A percentile compares a stretch with the other conserved stretches of the same genome.
Evolutionary conservation across 257 asterid species (phyloP).

Genomic region (Solanum appendiculatum): DNA sequence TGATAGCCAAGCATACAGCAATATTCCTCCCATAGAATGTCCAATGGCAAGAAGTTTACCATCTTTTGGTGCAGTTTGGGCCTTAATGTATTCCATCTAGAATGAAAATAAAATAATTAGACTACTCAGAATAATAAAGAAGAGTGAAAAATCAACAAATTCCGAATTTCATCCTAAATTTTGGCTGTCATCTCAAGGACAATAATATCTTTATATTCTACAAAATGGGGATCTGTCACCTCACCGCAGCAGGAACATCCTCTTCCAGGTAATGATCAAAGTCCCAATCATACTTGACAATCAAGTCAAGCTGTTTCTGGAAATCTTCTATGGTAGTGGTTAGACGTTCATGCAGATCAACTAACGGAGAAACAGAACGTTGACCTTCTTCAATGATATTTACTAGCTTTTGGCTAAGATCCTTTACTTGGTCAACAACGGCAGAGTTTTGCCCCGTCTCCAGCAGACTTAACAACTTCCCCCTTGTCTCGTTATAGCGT

Average conservation of each 20-base stretch:
- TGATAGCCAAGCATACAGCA: slow-evolving; percentile 83
- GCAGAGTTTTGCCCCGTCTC: slow-evolving; percentile 65
- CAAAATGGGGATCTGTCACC: slow-evolving; percentile 62
- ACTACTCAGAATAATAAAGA: not conserved
- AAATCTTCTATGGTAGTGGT: slow-evolving; percentile 69
- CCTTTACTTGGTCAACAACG: slow-evolving; percentile 62
- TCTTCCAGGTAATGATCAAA: slow-evolving; percentile 94
- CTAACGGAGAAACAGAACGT: slow-evolving; percentile 73
- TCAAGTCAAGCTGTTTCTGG: slow-evolving; percentile 91
- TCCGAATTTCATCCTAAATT: not conserved
- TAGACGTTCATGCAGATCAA: slow-evolving; percentile 75
- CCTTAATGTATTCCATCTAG: slow-evolving; percentile 79
- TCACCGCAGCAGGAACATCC: slow-evolving; percentile 99
- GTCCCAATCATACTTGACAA: slow-evolving; percentile 92
- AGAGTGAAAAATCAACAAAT: not conserved
- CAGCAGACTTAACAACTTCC: slow-evolving; percentile 40
- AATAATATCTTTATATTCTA: slow-evolving; percentile 10
- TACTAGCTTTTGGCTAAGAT: slow-evolving; percentile 67
- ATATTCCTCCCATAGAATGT: slow-evolving; percentile 97
- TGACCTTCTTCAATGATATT: slow-evolving; percentile 86
- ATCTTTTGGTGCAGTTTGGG: slow-evolving; percentile 67
- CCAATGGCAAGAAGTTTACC: slow-evolving; percentile 87
- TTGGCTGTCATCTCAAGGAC: not conserved
- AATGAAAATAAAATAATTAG: slow-evolving; percentile 1
- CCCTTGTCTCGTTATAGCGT: slow-evolving; percentile 57